phyloP scores from a whole-genome alignment of 1,284 basidiomycete species.

The Pholiota adiposa region DNA sequence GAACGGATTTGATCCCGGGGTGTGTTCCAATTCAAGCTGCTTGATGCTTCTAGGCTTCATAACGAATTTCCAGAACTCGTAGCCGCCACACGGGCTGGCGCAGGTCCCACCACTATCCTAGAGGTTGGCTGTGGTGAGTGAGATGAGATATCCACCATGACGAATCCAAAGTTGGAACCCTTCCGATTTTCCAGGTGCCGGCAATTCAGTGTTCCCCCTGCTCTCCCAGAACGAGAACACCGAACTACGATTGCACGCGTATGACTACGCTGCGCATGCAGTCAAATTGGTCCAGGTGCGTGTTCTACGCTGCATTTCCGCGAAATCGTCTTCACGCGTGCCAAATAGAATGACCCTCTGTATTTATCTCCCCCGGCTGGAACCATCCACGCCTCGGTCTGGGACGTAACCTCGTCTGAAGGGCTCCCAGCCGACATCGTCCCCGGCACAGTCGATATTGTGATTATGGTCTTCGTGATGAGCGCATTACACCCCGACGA shows the following conservation, averaged over 20 bases:
- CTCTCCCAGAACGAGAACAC: slow-evolving; percentile 86
- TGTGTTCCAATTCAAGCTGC: slow-evolving; percentile 2
- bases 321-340: too few relatives aligned
- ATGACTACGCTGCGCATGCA: slow-evolving; percentile 91
- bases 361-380: slow-evolving; percentile 74
- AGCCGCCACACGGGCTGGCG: slow-evolving; percentile 71
- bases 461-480: slow-evolving; percentile 94
- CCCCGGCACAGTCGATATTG: slow-evolving; percentile 79
- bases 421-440: slow-evolving; percentile 68
- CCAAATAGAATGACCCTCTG: slow-evolving; percentile 63
- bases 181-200: slow-evolving; percentile 66
- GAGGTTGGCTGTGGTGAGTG: slow-evolving; percentile 84
- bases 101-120: slow-evolving; percentile 75
- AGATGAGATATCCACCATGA: neutral
- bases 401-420: slow-evolving; percentile 81
- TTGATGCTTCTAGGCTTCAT: slow-evolving; percentile 63
- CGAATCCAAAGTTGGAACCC: neutral
- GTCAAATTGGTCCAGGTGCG: slow-evolving; percentile 87
- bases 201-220: slow-evolving; percentile 93
- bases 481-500: slow-evolving; percentile 94
- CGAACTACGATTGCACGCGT: slow-evolving; percentile 73
- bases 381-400: slow-evolving; percentile 81
- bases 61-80: slow-evolving; percentile 91
- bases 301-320: slow-evolving; percentile 1
- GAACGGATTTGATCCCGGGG: slow-evolving; percentile 9